Evolutionary conservation across 163 green algal genomes (phyloP), one percentile per base, ranked within the genome.

Genomic region (Coccomyxa subellipsoidea): DNA sequence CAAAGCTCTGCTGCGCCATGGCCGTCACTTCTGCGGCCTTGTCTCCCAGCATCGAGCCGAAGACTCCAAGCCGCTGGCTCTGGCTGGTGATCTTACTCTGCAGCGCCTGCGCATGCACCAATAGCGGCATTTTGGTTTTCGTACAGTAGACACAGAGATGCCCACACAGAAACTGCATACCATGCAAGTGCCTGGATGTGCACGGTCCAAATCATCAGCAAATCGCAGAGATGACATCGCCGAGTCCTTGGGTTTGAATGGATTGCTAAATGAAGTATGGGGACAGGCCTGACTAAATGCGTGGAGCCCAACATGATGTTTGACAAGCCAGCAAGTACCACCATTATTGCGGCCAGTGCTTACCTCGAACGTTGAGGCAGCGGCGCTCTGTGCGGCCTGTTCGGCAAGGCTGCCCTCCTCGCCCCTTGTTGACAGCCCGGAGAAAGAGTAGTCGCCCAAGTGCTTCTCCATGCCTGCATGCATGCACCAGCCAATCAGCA

Each of bases 11-110:
- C 80, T 87, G 84, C 37, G 84, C 84, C 84, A 87, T 84, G 54
- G 81, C 80, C 2, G 81, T 86, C n/a, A 85, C 84, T 75, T 90
- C 88, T 5, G 88, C 88, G 5, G 86, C 86, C 75, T 87, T 86
- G 75, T 89, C 85, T 8, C 89, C 87, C 35, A 80, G 84, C 83
- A 82, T 54, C 38, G 54, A 84, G 36, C 38, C 84, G 35, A 85
- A 83, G 0, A 81, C 84, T 15, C 86, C 86, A 25, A 89, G 78
- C 10, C 78, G 81, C 59, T 82, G 54, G 35, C 54, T 66, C 23
- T 81, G 73, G 35, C 38, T 66, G 0, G 59, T 78, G 8, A 84
- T 82, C 69, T 71, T 82, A 66, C n/a, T 83, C 76, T 84, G 80
- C 76, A 87, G 36, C 9, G 31, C 77, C 83, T 87, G 79, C 78